Conservation (phyloP, 805 yeast genomes). For the Pichia nanzhaoensis region DNA sequence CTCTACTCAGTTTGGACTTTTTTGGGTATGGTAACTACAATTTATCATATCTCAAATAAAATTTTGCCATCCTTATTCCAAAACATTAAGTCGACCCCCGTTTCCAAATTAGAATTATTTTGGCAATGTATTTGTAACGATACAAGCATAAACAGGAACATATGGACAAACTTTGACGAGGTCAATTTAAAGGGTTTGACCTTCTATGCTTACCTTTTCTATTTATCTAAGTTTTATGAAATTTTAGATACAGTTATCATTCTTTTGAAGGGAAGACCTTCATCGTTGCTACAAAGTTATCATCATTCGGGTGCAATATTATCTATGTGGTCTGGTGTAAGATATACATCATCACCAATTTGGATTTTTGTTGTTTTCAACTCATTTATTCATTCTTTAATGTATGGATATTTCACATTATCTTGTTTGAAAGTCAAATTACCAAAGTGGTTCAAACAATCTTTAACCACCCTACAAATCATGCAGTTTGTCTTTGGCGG, state of each 20-base stretch:
- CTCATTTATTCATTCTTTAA: constrained; percentile 68
- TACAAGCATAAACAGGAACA: constrained; percentile 45
- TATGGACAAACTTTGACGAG: constrained; percentile 36
- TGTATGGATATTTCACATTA: constrained; percentile 65
- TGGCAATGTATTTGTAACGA: constrained; percentile 51
- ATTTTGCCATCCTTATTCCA: constrained; percentile 26
- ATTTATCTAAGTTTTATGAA: constrained; percentile 65
- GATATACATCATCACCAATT: constrained; percentile 66
- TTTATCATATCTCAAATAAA: constrained; percentile 28
- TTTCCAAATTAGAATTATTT: constrained; percentile 35
- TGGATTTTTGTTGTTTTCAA: constrained; percentile 78
- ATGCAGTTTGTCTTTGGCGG: constrained; percentile 66
- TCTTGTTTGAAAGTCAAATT: constrained; percentile 52
- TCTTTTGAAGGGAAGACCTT: constrained; percentile 58
- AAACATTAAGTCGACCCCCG: constrained; percentile 5
- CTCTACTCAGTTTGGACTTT: constrained; percentile 68
- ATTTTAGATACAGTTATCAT: constrained; percentile 63
- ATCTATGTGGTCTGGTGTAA: constrained; percentile 75
- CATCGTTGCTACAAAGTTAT: constrained; percentile 62
- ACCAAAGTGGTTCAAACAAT: constrained; percentile 49
- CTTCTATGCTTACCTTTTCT: constrained; percentile 59
- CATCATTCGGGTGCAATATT: constrained; percentile 78
- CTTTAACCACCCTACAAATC: constrained; percentile 61
- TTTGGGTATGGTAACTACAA: constrained; percentile 52
- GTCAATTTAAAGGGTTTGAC: constrained; percentile 37